Evolutionary conservation across 495 filamentous ascomycete genomes (phyloP).

Genomic region (Emericellopsis terricola): DNA sequence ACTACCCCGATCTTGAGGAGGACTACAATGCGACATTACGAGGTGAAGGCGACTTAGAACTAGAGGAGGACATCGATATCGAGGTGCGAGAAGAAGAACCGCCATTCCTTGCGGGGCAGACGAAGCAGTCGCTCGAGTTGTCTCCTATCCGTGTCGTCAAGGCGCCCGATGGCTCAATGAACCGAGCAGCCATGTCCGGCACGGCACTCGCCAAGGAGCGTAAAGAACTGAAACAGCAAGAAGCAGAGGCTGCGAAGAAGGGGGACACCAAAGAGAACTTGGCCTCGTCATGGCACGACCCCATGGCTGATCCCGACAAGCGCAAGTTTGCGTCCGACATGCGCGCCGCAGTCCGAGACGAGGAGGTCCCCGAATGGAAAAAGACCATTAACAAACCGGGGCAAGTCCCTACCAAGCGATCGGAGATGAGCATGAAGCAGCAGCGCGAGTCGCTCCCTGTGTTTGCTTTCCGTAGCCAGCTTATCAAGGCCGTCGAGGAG

Average conservation of each 20-base stretch:
- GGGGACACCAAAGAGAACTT: conserved; percentile 47
- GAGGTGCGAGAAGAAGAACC: conserved; percentile 93
- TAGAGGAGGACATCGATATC: conserved; percentile 95
- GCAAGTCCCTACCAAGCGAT: conserved; percentile 67
- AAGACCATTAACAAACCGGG: conserved; percentile 66
- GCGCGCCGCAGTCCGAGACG: conserved; percentile 30
- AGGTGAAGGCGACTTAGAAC: conserved; percentile 75
- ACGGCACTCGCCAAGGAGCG: conserved; percentile 81
- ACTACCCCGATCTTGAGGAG: conserved; percentile 89
- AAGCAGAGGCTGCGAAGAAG: conserved; percentile 68
- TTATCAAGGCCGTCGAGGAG: conserved; percentile 71
- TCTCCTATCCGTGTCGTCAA: conserved; percentile 94
- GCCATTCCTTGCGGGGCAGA: conserved; percentile 89
- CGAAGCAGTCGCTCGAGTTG: conserved; percentile 83
- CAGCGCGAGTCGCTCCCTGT: conserved; percentile 85
- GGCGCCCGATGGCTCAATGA: conserved; percentile 88
- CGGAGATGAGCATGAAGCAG: conserved; percentile 85
- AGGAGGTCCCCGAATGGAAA: conserved; percentile 85
- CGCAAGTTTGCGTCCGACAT: conserved; percentile 79
- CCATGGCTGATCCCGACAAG: conserved; percentile 71
- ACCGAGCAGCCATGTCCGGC: conserved; percentile 86
- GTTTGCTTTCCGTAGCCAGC: conserved; percentile 71
- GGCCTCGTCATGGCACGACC: conserved; percentile 87
- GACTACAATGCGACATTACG: conserved; percentile 78
- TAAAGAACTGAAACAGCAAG: conserved; percentile 73